phyloP scores from a whole-genome alignment of 768 basidiomycete species.

The Termitomyces sp. region DNA sequence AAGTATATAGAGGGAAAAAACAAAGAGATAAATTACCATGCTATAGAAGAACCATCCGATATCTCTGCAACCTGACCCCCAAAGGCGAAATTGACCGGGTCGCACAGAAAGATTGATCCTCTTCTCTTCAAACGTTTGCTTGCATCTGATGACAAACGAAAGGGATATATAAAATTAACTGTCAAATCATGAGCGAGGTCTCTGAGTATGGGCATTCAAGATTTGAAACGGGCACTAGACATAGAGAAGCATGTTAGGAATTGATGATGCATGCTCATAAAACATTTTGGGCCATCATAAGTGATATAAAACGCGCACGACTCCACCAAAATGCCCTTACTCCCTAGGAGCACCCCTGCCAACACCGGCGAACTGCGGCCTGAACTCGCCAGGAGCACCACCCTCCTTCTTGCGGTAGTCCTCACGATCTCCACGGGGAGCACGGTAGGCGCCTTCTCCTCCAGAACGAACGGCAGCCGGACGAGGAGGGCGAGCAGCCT shows the following conservation, averaged over 20 bases:
- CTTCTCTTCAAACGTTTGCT: background rate
- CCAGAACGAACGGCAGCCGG: constrained; percentile 71
- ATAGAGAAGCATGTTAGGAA: constrained; percentile 10
- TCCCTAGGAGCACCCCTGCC: constrained; percentile 83
- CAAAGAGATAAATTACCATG: too few species aligned
- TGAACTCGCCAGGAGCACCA: constrained; percentile 83
- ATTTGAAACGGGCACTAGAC: background rate
- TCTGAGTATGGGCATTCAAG: background rate
- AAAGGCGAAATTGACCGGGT: background rate
- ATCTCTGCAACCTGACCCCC: too few species aligned
- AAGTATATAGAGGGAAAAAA: too few species aligned
- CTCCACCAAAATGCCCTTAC: constrained; percentile 24
- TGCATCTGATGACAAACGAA: background rate
- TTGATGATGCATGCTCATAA: constrained; percentile 20
- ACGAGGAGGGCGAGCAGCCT: constrained; percentile 82
- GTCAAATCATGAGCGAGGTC: background rate
- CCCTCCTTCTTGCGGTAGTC: constrained; percentile 92
- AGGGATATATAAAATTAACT: background rate
- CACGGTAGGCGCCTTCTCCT: constrained; percentile 77
- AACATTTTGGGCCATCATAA: constrained; percentile 17
- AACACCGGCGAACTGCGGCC: constrained; percentile 84
- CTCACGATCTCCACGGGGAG: constrained; percentile 85
- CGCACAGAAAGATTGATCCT: background rate
- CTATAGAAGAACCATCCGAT: too few species aligned
- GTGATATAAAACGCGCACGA: constrained; percentile 15